A percentile compares a stretch with the other conserved stretches of the same genome.
phyloP scores from a whole-genome alignment of 2,329 filamentous ascomycete genomes.

The Plenodomus biglobosus region DNA sequence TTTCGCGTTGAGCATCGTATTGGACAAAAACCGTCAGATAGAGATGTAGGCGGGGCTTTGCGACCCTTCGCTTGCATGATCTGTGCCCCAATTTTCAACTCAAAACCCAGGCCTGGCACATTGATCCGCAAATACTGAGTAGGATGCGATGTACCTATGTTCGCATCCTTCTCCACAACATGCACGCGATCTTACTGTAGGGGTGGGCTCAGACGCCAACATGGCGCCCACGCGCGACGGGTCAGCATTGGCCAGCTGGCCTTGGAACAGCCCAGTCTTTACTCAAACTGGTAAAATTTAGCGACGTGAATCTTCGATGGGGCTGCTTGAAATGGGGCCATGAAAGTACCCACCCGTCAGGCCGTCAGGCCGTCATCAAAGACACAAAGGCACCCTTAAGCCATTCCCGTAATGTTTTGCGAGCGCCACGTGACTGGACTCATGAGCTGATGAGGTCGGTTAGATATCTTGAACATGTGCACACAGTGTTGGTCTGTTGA shows the following conservation, averaged over 20 bases:
- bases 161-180: not conserved
- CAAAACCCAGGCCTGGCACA: too few species aligned
- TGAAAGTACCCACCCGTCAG: conserved; percentile 10
- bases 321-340: conserved; percentile 7
- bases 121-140: too few species aligned
- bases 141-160: not conserved
- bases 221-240: conserved; percentile 27
- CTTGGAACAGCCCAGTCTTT: conserved; percentile 13
- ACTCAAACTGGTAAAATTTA: conserved; percentile 14
- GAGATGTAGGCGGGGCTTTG: not conserved
- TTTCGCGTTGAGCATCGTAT: not conserved
- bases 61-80: not conserved
- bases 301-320: conserved; percentile 19
- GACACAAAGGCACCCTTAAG: conserved; percentile 15
- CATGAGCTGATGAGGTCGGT: not conserved
- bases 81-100: not conserved
- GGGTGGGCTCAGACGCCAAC: too few species aligned
- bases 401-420: conserved; percentile 22
- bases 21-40: not conserved
- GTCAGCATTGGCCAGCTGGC: conserved; percentile 14
- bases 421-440: conserved; percentile 25
- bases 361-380: conserved; percentile 5
- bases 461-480: not conserved
- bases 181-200: not conserved
- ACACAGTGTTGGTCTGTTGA: not conserved